Percentiles rank a stretch among this genome's conserved stretches.
These are phyloP conservation scores for Eutypa lata DNA, from an alignment of 2,329 filamentous ascomycete species.

Conservation along the genomic window DNA sequence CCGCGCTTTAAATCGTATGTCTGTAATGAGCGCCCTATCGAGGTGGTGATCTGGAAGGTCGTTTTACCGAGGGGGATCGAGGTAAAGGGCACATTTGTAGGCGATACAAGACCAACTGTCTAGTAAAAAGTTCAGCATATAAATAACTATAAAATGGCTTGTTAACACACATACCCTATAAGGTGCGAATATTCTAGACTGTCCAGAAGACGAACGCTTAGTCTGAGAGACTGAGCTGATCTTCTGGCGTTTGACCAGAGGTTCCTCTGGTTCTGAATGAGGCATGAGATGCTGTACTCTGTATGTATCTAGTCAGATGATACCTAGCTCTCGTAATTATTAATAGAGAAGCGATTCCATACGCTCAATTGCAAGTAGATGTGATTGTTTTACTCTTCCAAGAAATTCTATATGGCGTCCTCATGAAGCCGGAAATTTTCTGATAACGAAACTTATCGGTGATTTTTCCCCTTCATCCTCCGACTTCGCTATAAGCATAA, in stretches of 20 bases:
- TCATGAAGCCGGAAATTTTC: too few species aligned
- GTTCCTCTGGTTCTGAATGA: conserved; percentile 57
- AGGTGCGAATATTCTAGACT: conserved; percentile 86
- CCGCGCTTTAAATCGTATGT: conserved; percentile 93
- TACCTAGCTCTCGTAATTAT: background rate
- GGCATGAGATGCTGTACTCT: conserved; percentile 41
- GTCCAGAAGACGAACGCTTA: conserved; percentile 39
- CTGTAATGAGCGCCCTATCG: conserved; percentile 83
- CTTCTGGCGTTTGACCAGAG: conserved; percentile 75
- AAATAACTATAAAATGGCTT: background rate
- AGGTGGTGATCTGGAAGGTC: conserved; percentile 96
- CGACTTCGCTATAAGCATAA: too few species aligned
- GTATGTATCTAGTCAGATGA: background rate
- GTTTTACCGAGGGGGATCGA: conserved; percentile 86
- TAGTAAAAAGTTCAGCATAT: conserved; percentile 33
- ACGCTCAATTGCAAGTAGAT: too few species aligned
- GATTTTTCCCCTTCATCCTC: too few species aligned
- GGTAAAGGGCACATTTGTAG: conserved; percentile 86
- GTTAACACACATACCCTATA: conserved; percentile 63
- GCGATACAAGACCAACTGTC: conserved; percentile 92
- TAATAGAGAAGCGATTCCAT: too few species aligned
- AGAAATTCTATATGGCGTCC: too few species aligned
- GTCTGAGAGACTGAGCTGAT: conserved; percentile 42
- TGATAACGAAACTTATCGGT: too few species aligned
- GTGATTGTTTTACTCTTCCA: too few species aligned